Base-by-base conservation (phyloP, 179 eudicot species). In the Dionaea muscipula region DNA sequence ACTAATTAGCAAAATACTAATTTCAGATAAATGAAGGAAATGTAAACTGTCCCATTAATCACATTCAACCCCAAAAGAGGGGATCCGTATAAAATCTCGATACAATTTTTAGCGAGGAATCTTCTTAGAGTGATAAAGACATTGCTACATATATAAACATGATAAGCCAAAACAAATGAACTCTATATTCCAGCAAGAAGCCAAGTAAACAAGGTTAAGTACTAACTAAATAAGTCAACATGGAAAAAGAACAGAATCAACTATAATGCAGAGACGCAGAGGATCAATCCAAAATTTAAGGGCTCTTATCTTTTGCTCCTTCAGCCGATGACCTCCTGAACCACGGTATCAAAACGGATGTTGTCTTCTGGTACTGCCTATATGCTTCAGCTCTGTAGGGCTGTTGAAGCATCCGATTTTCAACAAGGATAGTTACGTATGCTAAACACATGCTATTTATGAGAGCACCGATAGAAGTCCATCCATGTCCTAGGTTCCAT, bases 301-400 rank as follows among this genome's bases (percentile, higher is more conserved):
- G 8, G 50, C 67, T 69, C 89, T 85, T 85, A 50, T 82, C 79
- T 78, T 82, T 80, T 53, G 49, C 56, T 47, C 62, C 76, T 56
- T 58, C 67, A 28, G 64, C 65, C 27, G 78, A 62, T 49, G 77
- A 62, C 63, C 68, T 85, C 63, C 68, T 85, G 74, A 88, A 82
- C 94, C 94, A 88, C 19, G 96, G 96, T 51, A 88, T 72, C 85
- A 87, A 88, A 49, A 82, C 81, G 0, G 94, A 85, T 46, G 96
- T 88, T 9, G 78, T 78, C 78, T 75, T 67, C 67, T 85, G 96
- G 72, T 88, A 88, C 52, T 37, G 48, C 52, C 51, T 72, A 62
- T 88, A 88, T 12, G 91, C 81, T 53, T 81, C 84, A 55, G 82
- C 81, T 65, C 96, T 82, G 55, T 69, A 67, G 9, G 76, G 62